A percentile compares a stretch with the other conserved stretches of the same genome.
These are phyloP conservation scores for Sporothrix phasma DNA, from an alignment of 2,329 filamentous ascomycete genomes.

Conservation along the genomic window DNA sequence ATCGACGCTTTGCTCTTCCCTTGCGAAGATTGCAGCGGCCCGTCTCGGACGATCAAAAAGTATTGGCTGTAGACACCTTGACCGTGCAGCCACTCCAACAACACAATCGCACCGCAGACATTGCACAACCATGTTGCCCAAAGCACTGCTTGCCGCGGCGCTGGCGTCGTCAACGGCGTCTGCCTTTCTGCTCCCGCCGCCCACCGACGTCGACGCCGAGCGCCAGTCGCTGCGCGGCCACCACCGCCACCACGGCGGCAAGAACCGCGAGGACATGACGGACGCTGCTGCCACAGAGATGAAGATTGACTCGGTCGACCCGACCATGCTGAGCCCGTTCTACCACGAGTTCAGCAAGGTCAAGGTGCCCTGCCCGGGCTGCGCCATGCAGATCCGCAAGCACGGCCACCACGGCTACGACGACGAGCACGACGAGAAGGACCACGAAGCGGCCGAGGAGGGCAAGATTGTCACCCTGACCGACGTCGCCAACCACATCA, in stretches of 20 bases:
- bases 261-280: neutral
- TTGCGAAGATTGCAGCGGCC: neutral
- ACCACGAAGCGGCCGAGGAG: constrained; percentile 9
- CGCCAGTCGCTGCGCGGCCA: neutral
- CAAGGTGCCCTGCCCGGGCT: constrained; percentile 44
- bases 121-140: constrained; percentile 26
- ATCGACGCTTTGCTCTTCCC: neutral
- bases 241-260: neutral
- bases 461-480: constrained; percentile 22
- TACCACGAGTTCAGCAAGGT: constrained; percentile 30
- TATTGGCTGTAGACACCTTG: neutral
- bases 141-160: constrained; percentile 37
- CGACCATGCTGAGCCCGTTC: constrained; percentile 30
- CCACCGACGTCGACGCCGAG: constrained; percentile 31
- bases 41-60: neutral
- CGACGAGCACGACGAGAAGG: neutral
- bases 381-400: constrained; percentile 32
- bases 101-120: neutral
- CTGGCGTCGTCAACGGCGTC: constrained; percentile 28
- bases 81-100: neutral
- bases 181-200: constrained; percentile 46
- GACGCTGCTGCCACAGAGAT: neutral
- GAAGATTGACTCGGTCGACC: neutral
- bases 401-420: constrained; percentile 12
- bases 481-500: constrained; percentile 31